Percentiles rank a stretch among this genome's conserved stretches.
Evolutionary conservation across 164 flowering plant species (phyloP).

Genomic region (Annona cherimola): DNA sequence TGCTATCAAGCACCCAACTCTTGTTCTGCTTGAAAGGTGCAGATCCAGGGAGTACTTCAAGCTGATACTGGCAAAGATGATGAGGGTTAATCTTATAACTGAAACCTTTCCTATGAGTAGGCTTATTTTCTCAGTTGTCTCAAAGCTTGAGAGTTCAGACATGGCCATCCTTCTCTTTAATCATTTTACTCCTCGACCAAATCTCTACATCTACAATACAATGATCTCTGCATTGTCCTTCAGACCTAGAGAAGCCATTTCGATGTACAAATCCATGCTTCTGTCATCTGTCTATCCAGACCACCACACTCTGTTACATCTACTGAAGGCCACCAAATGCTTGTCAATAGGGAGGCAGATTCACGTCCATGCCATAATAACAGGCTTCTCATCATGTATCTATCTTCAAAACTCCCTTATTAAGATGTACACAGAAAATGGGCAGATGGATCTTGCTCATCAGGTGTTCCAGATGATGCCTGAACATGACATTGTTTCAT

Average conservation of each 20-base stretch:
- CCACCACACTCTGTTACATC: constrained; percentile 20
- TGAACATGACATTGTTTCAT: constrained; percentile 31
- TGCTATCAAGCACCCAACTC: constrained; percentile 43
- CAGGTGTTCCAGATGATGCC: constrained; percentile 30
- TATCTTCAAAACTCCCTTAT: constrained; percentile 42
- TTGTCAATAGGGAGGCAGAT: constrained; percentile 26
- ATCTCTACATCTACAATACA: constrained; percentile 46
- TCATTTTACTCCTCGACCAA: constrained; percentile 40
- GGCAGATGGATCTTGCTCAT: constrained; percentile 24
- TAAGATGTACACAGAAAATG: constrained; percentile 38
- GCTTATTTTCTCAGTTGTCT: constrained; percentile 45
- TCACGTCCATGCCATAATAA: constrained; percentile 21
- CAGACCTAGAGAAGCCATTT: constrained; percentile 18
- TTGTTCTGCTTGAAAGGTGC: constrained; percentile 50
- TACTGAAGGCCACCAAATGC: constrained; percentile 23
- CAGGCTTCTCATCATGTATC: constrained; percentile 17
- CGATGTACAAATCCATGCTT: constrained; percentile 33
- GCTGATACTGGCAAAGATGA: constrained; percentile 50
- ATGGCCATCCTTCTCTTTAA: constrained; percentile 40
- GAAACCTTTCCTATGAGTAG: constrained; percentile 61
- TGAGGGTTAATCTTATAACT: constrained; percentile 30
- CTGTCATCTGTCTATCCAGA: constrained; percentile 23
- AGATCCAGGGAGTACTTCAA: constrained; percentile 41
- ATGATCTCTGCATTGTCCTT: constrained; percentile 43
- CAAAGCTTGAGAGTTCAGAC: constrained; percentile 45